A percentile compares a stretch with the other conserved stretches of the same genome.
These are phyloP conservation scores for Flaveria bidentis DNA, from an alignment of 129 eudicot genomes.

Conservation along the genomic window DNA sequence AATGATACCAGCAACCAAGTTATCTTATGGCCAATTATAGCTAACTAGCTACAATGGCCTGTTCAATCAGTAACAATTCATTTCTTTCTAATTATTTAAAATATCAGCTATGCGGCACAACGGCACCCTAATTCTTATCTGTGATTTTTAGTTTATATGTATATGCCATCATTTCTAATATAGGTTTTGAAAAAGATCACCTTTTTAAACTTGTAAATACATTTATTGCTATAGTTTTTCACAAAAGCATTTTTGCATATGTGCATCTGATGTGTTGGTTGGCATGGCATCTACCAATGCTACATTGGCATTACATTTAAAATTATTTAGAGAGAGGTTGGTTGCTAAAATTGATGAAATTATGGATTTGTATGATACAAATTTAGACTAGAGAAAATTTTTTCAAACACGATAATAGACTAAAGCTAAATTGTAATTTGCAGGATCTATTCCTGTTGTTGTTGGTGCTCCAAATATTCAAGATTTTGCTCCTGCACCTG, in stretches of 20 bases:
- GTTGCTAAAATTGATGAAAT: background rate
- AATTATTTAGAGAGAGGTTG: background rate
- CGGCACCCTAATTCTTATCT: background rate
- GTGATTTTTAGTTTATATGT: background rate
- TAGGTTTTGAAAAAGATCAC: background rate
- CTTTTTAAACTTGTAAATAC: background rate
- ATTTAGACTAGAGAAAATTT: background rate
- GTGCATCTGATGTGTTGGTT: background rate
- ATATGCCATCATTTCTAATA: background rate
- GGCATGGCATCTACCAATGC: background rate
- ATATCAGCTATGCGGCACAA: background rate
- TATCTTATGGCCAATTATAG: background rate
- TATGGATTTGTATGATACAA: background rate
- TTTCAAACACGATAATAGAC: slow-evolving; percentile 8
- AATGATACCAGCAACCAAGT: background rate
- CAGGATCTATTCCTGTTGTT: slow-evolving; percentile 90
- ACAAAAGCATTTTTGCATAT: slow-evolving; percentile 5
- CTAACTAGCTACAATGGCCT: background rate
- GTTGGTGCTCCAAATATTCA: slow-evolving; percentile 96
- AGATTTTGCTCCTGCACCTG: slow-evolving; percentile 89
- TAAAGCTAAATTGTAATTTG: slow-evolving; percentile 17
- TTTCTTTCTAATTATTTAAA: background rate
- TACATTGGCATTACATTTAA: background rate
- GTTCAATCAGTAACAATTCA: background rate
- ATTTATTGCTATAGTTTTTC: background rate